Conservation (phyloP, 495 filamentous ascomycete genomes). For the Collariella sp. region DNA sequence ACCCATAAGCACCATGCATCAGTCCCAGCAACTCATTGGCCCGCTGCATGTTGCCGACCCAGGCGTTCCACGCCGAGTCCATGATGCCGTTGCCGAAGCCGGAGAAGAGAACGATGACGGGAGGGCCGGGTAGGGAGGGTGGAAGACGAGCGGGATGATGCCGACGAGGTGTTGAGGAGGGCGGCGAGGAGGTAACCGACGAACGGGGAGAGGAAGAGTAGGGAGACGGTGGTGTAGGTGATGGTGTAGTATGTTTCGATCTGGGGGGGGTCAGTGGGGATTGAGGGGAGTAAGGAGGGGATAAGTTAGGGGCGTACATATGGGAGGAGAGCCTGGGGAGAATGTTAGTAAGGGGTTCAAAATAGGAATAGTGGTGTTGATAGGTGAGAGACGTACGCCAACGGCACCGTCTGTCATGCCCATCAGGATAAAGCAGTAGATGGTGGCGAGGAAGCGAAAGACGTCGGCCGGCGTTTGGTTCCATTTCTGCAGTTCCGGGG, state of each 20-base stretch:
- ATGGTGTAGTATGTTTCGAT: conserved; percentile 61
- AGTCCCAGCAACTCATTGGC: conserved; percentile 63
- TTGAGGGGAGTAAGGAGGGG: background rate
- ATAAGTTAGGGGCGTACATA: background rate
- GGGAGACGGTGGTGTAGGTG: conserved; percentile 65
- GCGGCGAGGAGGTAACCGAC: conserved; percentile 73
- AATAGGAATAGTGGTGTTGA: background rate
- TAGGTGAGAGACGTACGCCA: conserved; percentile 49
- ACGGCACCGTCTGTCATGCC: conserved; percentile 76
- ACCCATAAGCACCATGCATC: conserved; percentile 66
- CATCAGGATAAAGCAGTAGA: conserved; percentile 69
- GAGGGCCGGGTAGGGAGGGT: conserved; percentile 69
- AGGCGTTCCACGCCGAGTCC: conserved; percentile 72
- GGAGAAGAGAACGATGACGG: conserved; percentile 58
- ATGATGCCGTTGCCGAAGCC: conserved; percentile 67
- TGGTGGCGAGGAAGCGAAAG: conserved; percentile 54
- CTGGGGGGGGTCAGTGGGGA: conserved; percentile 17
- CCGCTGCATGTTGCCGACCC: conserved; percentile 65
- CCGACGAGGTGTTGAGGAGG: conserved; percentile 58
- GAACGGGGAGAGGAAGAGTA: conserved; percentile 76
- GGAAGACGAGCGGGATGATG: conserved; percentile 58
- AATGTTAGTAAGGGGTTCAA: background rate
- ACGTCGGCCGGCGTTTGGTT: conserved; percentile 61
- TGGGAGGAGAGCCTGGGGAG: conserved; percentile 4
- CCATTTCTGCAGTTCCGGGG: conserved; percentile 41